Evolutionary conservation across 1,284 basidiomycete species (phyloP), one percentile per base, ranked within the genome.

Genomic region (Hemileia vastatrix): DNA sequence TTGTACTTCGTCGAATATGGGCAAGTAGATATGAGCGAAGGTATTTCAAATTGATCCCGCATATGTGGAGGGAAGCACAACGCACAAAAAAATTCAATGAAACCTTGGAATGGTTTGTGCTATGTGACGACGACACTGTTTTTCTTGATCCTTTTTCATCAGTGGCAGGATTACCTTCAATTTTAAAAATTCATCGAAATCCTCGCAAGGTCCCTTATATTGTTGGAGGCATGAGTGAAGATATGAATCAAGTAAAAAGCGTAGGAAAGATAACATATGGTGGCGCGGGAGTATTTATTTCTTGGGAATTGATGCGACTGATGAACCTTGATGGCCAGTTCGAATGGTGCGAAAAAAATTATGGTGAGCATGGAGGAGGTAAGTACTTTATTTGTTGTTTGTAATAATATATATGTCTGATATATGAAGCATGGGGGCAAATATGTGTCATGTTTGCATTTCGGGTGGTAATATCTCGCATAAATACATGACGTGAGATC

Each of bases 271-370:
- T 43, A 43, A n/a, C 40, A 43, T 50, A n/a, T 27, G 23, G 49
- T 23, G 49, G 49, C 23, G 5, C 49, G 15, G 49, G 49, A 15
- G 31, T 50, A 6, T 50, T 50, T 27, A 23, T 50, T 9, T 50
- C 49, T 4, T 24, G 49, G 23, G 49, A 50, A 50, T 27, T 50
- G 19, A 50, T 50, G 49, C 49, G 49, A 6, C 23, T 50, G 49
- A 50, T 50, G 49, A 50, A 50, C 49, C 23, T 50, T 11, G 21
- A 19, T 27, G 49, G 49, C n/a, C 49, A 50, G 31, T 50, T 19
- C 21, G 49, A 50, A 50, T 19, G 21, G n/a, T 50, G 49, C 23
- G 49, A 50, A 15, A 24, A 50, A 50, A 24, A 50, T 15, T 50
- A 24, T 50, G 4, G 21, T 50, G 49, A 50, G 13, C 23, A 24